Evolutionary conservation across 768 basidiomycete species (phyloP), one percentile per base, ranked within the genome.

Genomic region (Rhodocollybia butyracea): DNA sequence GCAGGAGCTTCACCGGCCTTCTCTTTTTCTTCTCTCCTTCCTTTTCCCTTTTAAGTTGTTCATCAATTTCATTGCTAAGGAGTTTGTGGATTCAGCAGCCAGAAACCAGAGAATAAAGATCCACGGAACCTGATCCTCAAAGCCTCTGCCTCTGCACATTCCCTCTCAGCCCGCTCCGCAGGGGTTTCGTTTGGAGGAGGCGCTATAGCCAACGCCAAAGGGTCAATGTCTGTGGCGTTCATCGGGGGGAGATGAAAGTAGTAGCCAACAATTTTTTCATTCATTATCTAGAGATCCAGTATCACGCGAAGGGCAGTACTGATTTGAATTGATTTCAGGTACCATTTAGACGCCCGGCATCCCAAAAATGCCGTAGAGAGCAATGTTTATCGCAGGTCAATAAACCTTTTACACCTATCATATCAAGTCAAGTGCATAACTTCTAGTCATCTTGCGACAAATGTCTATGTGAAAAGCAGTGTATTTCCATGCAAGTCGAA

Each of bases 51-150:
- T 80, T 78, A 40, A 92, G 71, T 66, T 83, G 79, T 52, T 87
- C 87, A 74, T 92, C 90, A 57, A 92, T 92, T 57, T 82, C 78
- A 40, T 91, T 86, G 68, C 85, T 81, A 13, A 21, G 19, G 5
- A 40, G 6, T 1, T 32, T 54, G n/a, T n/a, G 32, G 7, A 24
- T n/a, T 31, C 31, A 29, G 43, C 38, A 10, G 15, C 8, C 12
- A 39, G 12, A 15, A 19, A 22, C 31, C 31, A 36, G 17, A 51
- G 3, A n/a, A 27, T 22, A 10, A 30, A 21, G 31, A 17, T 17
- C 34, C 48, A 42, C 17, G 42, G 40, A 21, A 60, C 59, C 59
- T 82, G 40, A 87, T 72, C 58, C 76, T 72, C 62, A 80, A 78
- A 0, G 87, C 89, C 55, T 84, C 80, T 0, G 76, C 77, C 68